A percentile compares a stretch with the other conserved stretches of the same genome.
These are phyloP conservation scores for Dioszegia hungarica DNA, from an alignment of 768 basidiomycete species.

Conservation along the genomic window DNA sequence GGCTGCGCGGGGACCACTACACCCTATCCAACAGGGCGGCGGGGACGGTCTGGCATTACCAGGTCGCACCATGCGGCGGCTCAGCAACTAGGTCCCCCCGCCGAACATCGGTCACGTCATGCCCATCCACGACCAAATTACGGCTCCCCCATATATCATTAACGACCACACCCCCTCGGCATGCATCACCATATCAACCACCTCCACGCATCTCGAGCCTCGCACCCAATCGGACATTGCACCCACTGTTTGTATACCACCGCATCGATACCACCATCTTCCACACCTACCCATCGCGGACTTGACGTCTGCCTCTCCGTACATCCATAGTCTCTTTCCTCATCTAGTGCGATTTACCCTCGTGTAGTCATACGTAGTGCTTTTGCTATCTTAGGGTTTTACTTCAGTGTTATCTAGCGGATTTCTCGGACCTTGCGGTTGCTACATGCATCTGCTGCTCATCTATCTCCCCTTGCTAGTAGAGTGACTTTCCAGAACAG, in stretches of 20 bases:
- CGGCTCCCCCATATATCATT: neutral
- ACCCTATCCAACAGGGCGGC: conserved; percentile 17
- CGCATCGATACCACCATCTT: neutral
- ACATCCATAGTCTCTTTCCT: neutral
- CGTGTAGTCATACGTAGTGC: neutral
- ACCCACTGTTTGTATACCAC: neutral
- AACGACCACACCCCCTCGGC: no score
- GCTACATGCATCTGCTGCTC: neutral
- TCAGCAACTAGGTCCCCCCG: conserved; percentile 19
- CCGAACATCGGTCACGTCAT: neutral
- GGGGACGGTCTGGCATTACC: conserved; percentile 21
- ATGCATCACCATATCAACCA: no score
- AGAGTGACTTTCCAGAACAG: no score
- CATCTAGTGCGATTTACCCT: neutral
- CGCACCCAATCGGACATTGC: no score
- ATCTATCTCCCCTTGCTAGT: no score
- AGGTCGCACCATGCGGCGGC: conserved; percentile 25
- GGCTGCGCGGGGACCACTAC: conserved; percentile 18
- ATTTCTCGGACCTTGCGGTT: neutral
- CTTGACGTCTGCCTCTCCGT: neutral
- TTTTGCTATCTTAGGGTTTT: neutral
- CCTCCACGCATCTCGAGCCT: no score
- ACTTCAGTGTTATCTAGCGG: no score
- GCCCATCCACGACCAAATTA: neutral
- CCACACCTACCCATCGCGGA: neutral